Base-by-base conservation (phyloP, 2,329 filamentous ascomycete species). In the Penicillium sp. region DNA sequence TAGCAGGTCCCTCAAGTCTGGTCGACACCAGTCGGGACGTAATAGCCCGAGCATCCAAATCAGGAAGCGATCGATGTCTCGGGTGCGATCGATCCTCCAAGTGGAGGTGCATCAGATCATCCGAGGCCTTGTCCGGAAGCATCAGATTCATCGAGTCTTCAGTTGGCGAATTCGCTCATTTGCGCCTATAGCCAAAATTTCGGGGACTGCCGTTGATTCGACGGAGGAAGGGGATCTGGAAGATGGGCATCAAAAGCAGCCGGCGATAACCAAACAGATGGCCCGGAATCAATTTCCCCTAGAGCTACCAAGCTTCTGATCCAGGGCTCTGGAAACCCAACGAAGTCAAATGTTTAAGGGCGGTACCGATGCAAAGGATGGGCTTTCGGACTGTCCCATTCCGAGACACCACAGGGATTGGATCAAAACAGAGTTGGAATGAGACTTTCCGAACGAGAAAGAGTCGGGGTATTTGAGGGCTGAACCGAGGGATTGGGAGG, bases 31-130 rank as follows among this genome's bases (percentile, higher is more conserved):
- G 29, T 44, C 54, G n/a, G 44, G 26, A 13, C 24, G 40, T 23
- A 33, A n/a, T 14, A 31, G 11, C 19, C 51, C 34, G n/a, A 11
- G 14, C n/a, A 55, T 55, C 55, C 55, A 56, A n/a, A 48, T 46
- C 19, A 44, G 52, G 47, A 60, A 53, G 36, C 53, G 58, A 44
- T 59, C 54, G 14, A 58, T 62, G 8, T 56, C 55, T 14, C 51
- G 47, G 28, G 44, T 56, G n/a, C 50, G 56, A 40, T 62, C 52
- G 6, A 48, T 63, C 7, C 46, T 64, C 11, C 53, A 56, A 8
- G 44, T 60, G 42, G 52, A 64, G 45, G 51, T 64, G 13, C 40
- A 50, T 33, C 47, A 55, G 31, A 57, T 64, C 40, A 52, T 62
- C 36, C 54, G 51, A 9, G 48, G 36, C 6, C 51, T 61, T 33